Conservation (phyloP, 768 basidiomycete genomes). For the Leccinum pellstonianum region DNA sequence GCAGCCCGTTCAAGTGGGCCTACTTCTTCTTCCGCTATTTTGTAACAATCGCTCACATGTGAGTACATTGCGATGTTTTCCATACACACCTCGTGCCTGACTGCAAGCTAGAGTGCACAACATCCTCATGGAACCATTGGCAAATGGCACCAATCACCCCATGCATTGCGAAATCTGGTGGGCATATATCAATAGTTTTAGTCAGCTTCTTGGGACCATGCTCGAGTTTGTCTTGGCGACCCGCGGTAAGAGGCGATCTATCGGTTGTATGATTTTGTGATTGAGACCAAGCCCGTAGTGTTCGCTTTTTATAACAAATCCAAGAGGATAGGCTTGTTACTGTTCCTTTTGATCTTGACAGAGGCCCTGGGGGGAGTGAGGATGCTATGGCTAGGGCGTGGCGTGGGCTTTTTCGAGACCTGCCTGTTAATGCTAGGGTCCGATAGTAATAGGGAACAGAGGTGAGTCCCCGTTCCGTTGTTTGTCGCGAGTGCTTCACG, state of each 20-base stretch:
- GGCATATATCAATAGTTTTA: conserved; percentile 1
- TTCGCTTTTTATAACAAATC: conserved; percentile 23
- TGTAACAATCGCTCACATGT: conserved; percentile 13
- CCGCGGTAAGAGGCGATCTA: conserved; percentile 10
- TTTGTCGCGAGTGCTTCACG: not conserved
- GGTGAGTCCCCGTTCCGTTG: not conserved
- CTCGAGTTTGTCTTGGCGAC: conserved; percentile 20
- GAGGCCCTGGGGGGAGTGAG: not conserved
- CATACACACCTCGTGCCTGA: not conserved
- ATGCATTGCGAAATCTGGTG: conserved; percentile 13
- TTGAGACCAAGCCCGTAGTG: conserved; percentile 9
- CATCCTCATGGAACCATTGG: conserved; percentile 4
- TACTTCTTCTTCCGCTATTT: conserved; percentile 28
- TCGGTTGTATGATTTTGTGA: not conserved
- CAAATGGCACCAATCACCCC: conserved; percentile 10
- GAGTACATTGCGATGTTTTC: not conserved
- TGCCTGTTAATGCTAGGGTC: not conserved
- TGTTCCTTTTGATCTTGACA: conserved; percentile 5
- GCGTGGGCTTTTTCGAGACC: not conserved
- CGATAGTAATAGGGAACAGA: not conserved
- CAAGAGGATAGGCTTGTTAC: conserved; percentile 7
- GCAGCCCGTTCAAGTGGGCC: conserved; percentile 29
- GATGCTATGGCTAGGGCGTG: not conserved
- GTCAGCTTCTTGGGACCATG: conserved; percentile 10
- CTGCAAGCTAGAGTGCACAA: conserved; percentile 17